A percentile compares a stretch with the other conserved stretches of the same genome.
phyloP scores from a whole-genome alignment of 208 protist genomes.

The Acanthamoeba lenticulata region DNA sequence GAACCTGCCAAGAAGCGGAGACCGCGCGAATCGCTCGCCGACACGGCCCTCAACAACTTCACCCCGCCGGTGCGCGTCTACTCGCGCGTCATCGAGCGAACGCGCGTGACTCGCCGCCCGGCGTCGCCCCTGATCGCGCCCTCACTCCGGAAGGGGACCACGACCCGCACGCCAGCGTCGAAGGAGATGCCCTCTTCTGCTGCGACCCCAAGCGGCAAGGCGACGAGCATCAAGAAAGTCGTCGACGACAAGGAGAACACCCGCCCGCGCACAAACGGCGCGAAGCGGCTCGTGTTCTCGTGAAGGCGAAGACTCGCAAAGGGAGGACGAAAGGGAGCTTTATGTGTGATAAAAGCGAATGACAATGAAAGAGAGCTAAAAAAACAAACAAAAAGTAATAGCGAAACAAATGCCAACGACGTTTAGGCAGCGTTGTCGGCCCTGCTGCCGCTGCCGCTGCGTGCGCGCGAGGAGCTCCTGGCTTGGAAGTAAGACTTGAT shows the following conservation, averaged over 20 bases:
- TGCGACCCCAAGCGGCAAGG: background rate
- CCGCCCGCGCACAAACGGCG: background rate
- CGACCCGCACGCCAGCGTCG: background rate
- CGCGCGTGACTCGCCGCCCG: background rate
- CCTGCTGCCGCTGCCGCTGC: no score
- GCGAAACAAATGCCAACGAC: no score
- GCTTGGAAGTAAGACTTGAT: no score
- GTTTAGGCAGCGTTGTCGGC: no score
- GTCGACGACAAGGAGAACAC: constrained; percentile 1
- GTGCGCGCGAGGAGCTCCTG: no score
- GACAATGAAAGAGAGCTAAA: no score
- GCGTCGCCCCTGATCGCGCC: background rate
- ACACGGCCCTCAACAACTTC: constrained; percentile 35
- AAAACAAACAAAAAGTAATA: no score
- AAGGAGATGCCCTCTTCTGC: background rate
- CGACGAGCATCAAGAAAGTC: background rate
- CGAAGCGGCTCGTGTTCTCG: background rate
- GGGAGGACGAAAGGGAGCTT: no score
- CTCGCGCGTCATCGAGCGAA: constrained; percentile 32
- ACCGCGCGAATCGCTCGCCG: constrained; percentile 15
- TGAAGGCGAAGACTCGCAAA: no score
- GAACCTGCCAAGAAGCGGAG: background rate
- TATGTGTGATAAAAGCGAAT: no score
- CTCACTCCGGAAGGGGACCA: background rate
- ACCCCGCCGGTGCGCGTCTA: constrained; percentile 27